phyloP scores from a whole-genome alignment of 192 early-diverging fungal species.

The Allomyces arbusculus region DNA sequence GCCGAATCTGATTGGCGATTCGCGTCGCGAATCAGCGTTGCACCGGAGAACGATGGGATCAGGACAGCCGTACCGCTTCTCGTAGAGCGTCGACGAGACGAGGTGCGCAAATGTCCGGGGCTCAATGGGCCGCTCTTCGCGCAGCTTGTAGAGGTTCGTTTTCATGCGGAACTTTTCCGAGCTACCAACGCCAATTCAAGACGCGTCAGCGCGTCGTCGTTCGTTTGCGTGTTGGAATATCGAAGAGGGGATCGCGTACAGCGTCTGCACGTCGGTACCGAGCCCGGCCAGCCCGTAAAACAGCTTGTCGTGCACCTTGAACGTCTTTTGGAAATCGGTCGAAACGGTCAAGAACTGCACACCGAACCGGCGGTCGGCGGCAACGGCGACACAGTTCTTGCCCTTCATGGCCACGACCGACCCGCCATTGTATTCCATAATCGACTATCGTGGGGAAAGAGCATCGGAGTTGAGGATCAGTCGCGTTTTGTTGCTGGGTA shows the following conservation, averaged over 20 bases:
- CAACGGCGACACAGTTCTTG: constrained; percentile 97
- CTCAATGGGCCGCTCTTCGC: constrained; percentile 87
- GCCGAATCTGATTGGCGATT: constrained; percentile 48
- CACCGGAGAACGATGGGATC: too few species aligned
- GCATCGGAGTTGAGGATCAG: not conserved
- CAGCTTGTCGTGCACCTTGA: constrained; percentile 59
- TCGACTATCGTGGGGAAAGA: constrained; percentile 21
- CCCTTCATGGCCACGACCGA: constrained; percentile 91
- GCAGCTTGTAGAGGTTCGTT: constrained; percentile 86
- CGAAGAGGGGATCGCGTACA: constrained; percentile 30
- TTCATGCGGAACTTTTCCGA: constrained; percentile 76
- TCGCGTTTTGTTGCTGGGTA: not conserved
- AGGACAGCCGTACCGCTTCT: constrained; percentile 36
- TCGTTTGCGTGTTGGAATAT: not conserved
- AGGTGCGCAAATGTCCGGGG: constrained; percentile 82
- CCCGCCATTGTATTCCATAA: constrained; percentile 88
- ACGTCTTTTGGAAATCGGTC: constrained; percentile 90
- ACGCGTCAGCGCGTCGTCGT: not conserved
- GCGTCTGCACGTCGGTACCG: constrained; percentile 87
- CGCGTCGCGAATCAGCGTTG: too few species aligned
- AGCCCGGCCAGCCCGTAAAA: constrained; percentile 84
- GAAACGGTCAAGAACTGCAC: constrained; percentile 80
- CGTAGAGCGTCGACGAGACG: constrained; percentile 89
- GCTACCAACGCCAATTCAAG: constrained; percentile 26
- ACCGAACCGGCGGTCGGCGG: constrained; percentile 82